Conservation (phyloP, 495 filamentous ascomycete species). For the Paragyromitra xinjiangensis region DNA sequence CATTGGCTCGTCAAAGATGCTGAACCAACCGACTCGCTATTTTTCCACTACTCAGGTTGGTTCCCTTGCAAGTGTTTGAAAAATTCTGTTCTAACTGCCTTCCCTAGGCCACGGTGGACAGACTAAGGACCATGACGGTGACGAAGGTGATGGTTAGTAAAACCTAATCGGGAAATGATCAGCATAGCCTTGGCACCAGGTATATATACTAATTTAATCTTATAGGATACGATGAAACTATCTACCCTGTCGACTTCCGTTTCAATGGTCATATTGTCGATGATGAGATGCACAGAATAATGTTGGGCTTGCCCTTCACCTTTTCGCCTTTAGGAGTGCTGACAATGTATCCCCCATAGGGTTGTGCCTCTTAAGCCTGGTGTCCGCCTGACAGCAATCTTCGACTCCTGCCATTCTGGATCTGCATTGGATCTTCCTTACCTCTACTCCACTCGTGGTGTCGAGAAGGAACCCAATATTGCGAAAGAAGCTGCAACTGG, state of each 20-base stretch:
- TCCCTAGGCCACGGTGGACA: constrained; percentile 88
- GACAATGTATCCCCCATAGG: constrained; percentile 38
- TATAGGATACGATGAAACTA: constrained; percentile 90
- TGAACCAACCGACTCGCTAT: constrained; percentile 90
- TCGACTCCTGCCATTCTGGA: constrained; percentile 99
- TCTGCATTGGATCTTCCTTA: constrained; percentile 96
- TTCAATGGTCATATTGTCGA: constrained; percentile 92
- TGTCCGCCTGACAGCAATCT: constrained; percentile 94
- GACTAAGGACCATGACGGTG: constrained; percentile 87
- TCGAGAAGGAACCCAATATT: constrained; percentile 97
- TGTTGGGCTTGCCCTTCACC: constrained; percentile 62
- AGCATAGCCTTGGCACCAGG: constrained; percentile 11
- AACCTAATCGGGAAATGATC: constrained; percentile 33
- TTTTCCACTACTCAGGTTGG: constrained; percentile 97
- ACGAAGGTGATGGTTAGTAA: constrained; percentile 56
- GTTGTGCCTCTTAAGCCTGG: constrained; percentile 81
- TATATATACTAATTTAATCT: constrained; percentile 26
- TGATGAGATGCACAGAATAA: constrained; percentile 98
- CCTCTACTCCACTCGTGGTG: constrained; percentile 86
- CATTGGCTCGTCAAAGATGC: constrained; percentile 98
- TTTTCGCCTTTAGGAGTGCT: constrained; percentile 16
- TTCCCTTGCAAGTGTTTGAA: constrained; percentile 20
- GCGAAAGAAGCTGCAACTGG: constrained; percentile 98
- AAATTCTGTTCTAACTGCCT: constrained; percentile 35
- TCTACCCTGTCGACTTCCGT: constrained; percentile 96